These are phyloP conservation scores for Neonectria sp. DNA, from an alignment of 2,329 filamentous ascomycete genomes.

Conservation along the genomic window DNA sequence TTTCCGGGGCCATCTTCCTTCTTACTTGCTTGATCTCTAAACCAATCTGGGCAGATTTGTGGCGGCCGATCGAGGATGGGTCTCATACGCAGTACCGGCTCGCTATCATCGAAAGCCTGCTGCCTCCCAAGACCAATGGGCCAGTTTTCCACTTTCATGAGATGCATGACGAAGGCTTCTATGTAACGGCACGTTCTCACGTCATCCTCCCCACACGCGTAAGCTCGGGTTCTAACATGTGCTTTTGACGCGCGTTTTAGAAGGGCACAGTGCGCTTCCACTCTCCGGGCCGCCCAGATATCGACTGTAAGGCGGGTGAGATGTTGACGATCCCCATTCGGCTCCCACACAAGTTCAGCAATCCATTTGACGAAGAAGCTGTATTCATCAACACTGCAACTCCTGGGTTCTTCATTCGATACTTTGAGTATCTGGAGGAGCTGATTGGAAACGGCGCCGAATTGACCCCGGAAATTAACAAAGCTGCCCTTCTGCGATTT, in stretches of 20 bases:
- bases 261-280: constrained; percentile 43
- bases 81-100: constrained; percentile 42
- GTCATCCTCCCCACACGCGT: background rate
- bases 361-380: constrained; percentile 44
- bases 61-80: constrained; percentile 40
- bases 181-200: constrained; percentile 30
- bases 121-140: constrained; percentile 36
- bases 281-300: constrained; percentile 36
- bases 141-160: constrained; percentile 43
- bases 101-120: constrained; percentile 37
- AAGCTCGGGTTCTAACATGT: background rate
- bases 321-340: constrained; percentile 43
- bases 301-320: constrained; percentile 41
- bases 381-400: constrained; percentile 44
- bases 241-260: constrained; percentile 6
- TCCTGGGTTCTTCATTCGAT: constrained; percentile 41
- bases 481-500: constrained; percentile 35
- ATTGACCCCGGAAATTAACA: constrained; percentile 37
- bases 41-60: constrained; percentile 29
- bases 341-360: constrained; percentile 45
- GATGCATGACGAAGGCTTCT: constrained; percentile 44
- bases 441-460: constrained; percentile 37
- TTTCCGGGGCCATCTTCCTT: background rate
- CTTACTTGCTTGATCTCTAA: background rate
- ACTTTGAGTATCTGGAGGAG: constrained; percentile 41